Base-by-base conservation (phyloP, 2,329 filamentous ascomycete species). In the Cadophora malorum region DNA sequence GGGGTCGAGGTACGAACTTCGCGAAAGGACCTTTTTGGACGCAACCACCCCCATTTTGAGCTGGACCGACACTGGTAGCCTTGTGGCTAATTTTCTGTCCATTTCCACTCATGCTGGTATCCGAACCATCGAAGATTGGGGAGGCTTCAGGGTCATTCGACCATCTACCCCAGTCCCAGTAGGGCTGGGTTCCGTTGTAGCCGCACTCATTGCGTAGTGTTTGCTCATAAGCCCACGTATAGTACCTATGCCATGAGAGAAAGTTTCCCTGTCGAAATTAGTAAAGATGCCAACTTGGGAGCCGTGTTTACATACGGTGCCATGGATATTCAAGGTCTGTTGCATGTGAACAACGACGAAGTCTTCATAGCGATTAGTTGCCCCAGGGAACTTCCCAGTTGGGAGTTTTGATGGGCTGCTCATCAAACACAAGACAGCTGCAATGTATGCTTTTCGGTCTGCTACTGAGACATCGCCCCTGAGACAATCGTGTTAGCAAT, bases 81-180 rank as follows among this genome's bases (percentile, higher is more conserved):
- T 71, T 69, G 52, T 76, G 70, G 7, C 71, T 66, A 5, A 73
- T 69, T 49, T 75, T 78, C 1, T 64, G 77, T 21, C 84, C 84
- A 67, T 86, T 82, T 35, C 84, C 83, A 28, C 80, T 80, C 79
- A 86, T 76, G 65, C 80, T 82, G 55, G 81, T 83, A 25, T 80
- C 80, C 71, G 81, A 83, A 41, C 86, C 86, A 72, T 86, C 84
- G 71, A 88, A 87, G 58, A 87, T 74, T 14, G 85, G 83, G 0
- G 84, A 85, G 59, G 80, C 79, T 67, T 75, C 71, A 1, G 80
- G 79, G 69, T 85, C 80, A 2, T 28, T 47, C 1, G 82, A 79
- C 75, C 82, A 83, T 60, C 80, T 79, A 2, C 81, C 80, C 69
- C 84, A 88, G 74, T 86, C 82, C 79, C 73, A 70, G 47, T 73